These are phyloP conservation scores for Paraurostyla sp. DNA, from an alignment of 73 alveolate species.

Conservation along the genomic window DNA sequence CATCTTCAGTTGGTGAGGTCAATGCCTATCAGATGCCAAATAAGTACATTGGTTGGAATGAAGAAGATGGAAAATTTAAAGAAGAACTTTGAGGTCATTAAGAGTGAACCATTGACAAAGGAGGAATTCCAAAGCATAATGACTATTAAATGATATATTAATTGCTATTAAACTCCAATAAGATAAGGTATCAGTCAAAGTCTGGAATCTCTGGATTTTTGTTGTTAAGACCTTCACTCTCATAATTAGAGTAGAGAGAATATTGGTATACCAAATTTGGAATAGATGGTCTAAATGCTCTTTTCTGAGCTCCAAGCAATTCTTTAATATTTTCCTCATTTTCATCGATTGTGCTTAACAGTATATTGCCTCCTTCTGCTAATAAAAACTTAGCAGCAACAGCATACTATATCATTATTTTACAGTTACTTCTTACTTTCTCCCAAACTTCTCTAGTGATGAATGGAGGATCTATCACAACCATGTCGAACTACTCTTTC, in stretches of 20 bases:
- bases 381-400: constrained; percentile 81
- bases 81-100: constrained; percentile 81
- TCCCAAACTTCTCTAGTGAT: constrained; percentile 96
- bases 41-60: constrained; percentile 86
- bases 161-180: background rate
- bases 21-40: constrained; percentile 78
- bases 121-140: constrained; percentile 83
- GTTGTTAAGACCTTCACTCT: constrained; percentile 78
- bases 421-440: constrained; percentile 50
- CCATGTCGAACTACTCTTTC: constrained; percentile 83
- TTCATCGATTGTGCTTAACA: constrained; percentile 92
- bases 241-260: constrained; percentile 88
- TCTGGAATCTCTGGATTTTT: constrained; percentile 93
- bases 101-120: constrained; percentile 71
- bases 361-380: constrained; percentile 82
- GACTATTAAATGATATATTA: constrained; percentile 24
- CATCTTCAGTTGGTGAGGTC: constrained; percentile 89
- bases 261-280: constrained; percentile 96
- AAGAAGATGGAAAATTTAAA: constrained; percentile 82
- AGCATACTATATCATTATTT: constrained; percentile 67
- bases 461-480: constrained; percentile 96
- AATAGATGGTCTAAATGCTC: constrained; percentile 90
- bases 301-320: constrained; percentile 73
- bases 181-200: constrained; percentile 1
- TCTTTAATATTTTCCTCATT: constrained; percentile 86